Evolutionary conservation across 345 rosid species (phyloP), one percentile per base, ranked within the genome.

Genomic region (Citrus inodora): DNA sequence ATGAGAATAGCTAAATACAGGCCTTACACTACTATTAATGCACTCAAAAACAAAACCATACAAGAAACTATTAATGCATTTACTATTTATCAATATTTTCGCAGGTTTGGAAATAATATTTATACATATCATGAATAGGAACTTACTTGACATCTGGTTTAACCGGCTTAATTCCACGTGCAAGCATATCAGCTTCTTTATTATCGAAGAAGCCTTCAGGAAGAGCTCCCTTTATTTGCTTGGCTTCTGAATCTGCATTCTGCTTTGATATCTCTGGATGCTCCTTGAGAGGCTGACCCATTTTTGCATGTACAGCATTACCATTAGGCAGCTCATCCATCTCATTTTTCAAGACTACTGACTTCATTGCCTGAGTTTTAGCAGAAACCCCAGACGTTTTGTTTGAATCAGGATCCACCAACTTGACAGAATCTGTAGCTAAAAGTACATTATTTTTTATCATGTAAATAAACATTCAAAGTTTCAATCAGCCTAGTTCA

Each of bases 141-240:
- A 86, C 98, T 92, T 83, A 96, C 99, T 90, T 92, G 67, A 88
- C 89, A 89, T 94, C 99, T 68, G 91, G 90, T 85, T 92, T 96
- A 61, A 96, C 97, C 24, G 83, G 86, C 83, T 96, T 94, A 76
- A 96, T 89, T 42, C 99, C 99, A 82, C 94, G 99, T 79, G 99
- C 98, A 82, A 85, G 99, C 42, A 92, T 71, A 87, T 96, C 99
- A 83, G 97, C 98, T 81, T 96, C 99, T 86, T 96, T 92, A 66
- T 92, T 88, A 80, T 96, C 98, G 74, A 94, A 96, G 80, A 96
- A 96, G 27, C 99, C 98, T 66, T 92, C 91, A 6, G 99, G 98
- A 59, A 94, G 93, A 74, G 92, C 83, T 83, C 97, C 97, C 79
- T 88, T 87, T n/a, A 64, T 80, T 73, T 75, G 88, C 77, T 87